Conservation (phyloP, 495 filamentous ascomycete genomes). For the Xylaria flabelliformis region DNA sequence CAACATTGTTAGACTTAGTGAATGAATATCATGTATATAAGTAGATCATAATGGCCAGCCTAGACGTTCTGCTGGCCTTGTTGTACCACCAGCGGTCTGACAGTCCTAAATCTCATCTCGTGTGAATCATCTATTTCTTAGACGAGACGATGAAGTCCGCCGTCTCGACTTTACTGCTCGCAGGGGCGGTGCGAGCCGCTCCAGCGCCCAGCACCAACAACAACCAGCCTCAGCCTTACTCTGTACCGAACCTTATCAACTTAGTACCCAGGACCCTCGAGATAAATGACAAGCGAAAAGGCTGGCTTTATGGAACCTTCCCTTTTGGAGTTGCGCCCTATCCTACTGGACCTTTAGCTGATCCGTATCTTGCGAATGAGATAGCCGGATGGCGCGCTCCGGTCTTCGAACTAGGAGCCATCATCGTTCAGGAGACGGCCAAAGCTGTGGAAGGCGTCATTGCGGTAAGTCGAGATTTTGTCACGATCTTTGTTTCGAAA, state of each 20-base stretch:
- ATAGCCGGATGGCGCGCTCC: neutral
- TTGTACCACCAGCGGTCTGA: neutral
- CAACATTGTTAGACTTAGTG: neutral
- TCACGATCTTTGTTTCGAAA: neutral
- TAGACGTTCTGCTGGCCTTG: neutral
- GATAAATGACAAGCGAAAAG: slow-evolving; percentile 20
- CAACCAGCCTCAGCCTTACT: neutral
- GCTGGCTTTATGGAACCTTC: slow-evolving; percentile 21
- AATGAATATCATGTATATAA: slow-evolving; percentile 10
- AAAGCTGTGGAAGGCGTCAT: slow-evolving; percentile 8
- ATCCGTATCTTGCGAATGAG: neutral
- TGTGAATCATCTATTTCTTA: slow-evolving; percentile 3
- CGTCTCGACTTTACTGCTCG: slow-evolving; percentile 18
- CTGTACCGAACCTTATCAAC: slow-evolving; percentile 2
- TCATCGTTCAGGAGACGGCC: slow-evolving; percentile 2
- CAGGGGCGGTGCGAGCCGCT: slow-evolving; percentile 13
- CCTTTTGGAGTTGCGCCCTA: slow-evolving; percentile 22
- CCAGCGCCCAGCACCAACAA: neutral
- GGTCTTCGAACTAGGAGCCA: slow-evolving; percentile 12
- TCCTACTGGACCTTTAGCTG: slow-evolving; percentile 7
- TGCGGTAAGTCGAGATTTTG: slow-evolving; percentile 6
- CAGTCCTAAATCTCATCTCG: neutral
- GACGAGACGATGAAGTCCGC: slow-evolving; percentile 4
- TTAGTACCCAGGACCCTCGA: slow-evolving; percentile 7
- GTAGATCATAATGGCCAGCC: neutral